Base-by-base conservation (phyloP, 176 grass and related monocot species). In the Tillandsia leiboldiana region DNA sequence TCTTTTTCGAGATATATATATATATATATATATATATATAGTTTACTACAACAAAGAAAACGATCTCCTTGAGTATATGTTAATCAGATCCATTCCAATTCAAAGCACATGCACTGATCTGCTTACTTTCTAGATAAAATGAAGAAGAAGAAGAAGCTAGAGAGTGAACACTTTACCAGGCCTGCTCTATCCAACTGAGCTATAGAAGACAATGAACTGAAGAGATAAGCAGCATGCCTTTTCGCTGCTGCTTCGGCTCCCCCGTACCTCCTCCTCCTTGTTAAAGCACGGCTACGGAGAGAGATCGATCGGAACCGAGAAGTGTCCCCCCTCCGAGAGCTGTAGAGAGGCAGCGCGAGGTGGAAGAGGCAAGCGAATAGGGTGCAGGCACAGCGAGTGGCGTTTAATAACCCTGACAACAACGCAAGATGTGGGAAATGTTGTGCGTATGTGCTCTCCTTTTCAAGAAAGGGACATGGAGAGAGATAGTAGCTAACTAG, bases 401-500 rank as follows among this genome's bases (percentile, higher is more conserved):
- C 52, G 53, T 83, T 78, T 68, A 72, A 77, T 83, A 83, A 51
- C 51, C 9, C 51, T 10, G n/a, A 54, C 24, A 15, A 64, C 24
- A 24, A 24, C 24, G 24, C 24, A 24, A 24, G 1, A 24, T 24
- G 24, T 24, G 24, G 58, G 23, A 50, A 76, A 11, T 57, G 66
- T 59, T 58, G 50, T 68, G 70, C 70, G 51, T 48, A 26, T 22
- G 53, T 1, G 22, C 68, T 79, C 48, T 79, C 69, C 66, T 28
- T 73, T 52, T 79, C 73, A 53, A 51, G 12, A 51, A 10, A 27
- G 33, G 76, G 71, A 77, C 66, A 78, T 62, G 70, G 63, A 71
- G 27, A 78, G 51, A 69, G 51, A 53, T n/a, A 24, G 48, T 49
- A 69, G 49, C 23, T 29, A 77, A 78, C 70, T 77, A 84, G 86